Percentiles rank a stretch among this genome's conserved stretches.
phyloP scores from a whole-genome alignment of 176 grass and related monocot species.

The Triticum turgidum region DNA sequence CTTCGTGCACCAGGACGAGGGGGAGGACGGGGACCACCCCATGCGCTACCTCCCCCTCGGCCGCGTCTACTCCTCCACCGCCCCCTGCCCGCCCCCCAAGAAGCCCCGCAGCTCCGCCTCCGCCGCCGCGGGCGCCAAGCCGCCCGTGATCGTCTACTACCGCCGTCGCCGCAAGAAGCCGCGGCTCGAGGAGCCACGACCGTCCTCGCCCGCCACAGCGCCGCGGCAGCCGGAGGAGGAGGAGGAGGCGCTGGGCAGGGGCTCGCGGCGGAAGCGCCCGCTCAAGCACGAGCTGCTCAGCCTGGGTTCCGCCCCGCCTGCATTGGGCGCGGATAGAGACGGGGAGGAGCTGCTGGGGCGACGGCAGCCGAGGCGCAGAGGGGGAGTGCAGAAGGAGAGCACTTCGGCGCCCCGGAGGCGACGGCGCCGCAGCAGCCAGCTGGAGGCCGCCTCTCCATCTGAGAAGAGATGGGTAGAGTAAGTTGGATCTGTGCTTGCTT shows the following conservation, averaged over 20 bases:
- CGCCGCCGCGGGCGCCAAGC: not conserved
- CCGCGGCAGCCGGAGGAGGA: constrained; percentile 14
- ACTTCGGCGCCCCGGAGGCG: constrained; percentile 8
- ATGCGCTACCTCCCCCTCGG: constrained; percentile 74
- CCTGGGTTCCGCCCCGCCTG: constrained; percentile 33
- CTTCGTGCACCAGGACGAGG: constrained; percentile 50
- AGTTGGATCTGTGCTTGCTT: constrained; percentile 41
- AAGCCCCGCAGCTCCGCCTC: constrained; percentile 23
- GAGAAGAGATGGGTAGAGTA: constrained; percentile 89
- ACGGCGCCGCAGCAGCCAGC: constrained; percentile 20
- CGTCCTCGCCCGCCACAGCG: not conserved
- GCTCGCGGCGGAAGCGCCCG: constrained; percentile 34
- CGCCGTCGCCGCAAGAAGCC: constrained; percentile 44
- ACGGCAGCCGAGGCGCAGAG: constrained; percentile 24
- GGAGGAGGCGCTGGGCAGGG: constrained; percentile 12
- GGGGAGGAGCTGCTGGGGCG: not conserved
- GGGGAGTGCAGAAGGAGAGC: constrained; percentile 25
- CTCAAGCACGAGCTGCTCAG: constrained; percentile 51
- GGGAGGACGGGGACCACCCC: constrained; percentile 48
- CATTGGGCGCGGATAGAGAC: constrained; percentile 27
- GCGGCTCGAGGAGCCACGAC: constrained; percentile 18
- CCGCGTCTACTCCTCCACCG: constrained; percentile 77
- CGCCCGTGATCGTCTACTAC: constrained; percentile 43
- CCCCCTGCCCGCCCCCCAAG: constrained; percentile 40
- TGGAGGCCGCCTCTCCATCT: constrained; percentile 34